Conservation (phyloP, 306 rosid species). For the Medicago arabica region DNA sequence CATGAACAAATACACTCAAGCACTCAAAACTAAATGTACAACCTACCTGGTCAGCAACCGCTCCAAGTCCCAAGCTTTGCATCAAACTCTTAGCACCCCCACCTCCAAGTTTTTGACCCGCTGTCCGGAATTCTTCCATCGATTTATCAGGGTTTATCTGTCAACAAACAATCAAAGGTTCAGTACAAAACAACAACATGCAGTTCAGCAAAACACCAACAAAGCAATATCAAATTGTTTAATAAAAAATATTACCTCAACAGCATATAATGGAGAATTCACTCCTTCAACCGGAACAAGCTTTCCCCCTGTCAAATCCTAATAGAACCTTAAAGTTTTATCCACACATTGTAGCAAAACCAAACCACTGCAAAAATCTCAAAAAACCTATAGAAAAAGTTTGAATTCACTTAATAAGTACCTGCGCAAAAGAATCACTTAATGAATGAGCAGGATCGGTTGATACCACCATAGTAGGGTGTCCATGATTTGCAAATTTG, state of each 20-base stretch:
- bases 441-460: slow-evolving; percentile 96
- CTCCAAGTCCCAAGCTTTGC: slow-evolving; percentile 92
- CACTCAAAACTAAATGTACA: slow-evolving; percentile 17
- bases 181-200: background rate
- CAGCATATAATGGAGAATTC: slow-evolving; percentile 78
- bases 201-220: slow-evolving; percentile 8
- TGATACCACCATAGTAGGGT: slow-evolving; percentile 88
- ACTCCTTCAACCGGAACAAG: slow-evolving; percentile 84
- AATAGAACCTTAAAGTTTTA: slow-evolving; percentile 9
- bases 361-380: slow-evolving; percentile 31
- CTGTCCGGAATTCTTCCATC: slow-evolving; percentile 68
- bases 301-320: slow-evolving; percentile 89
- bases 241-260: slow-evolving; percentile 61
- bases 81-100: slow-evolving; percentile 74
- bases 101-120: slow-evolving; percentile 56
- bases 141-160: slow-evolving; percentile 90
- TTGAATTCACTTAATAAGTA: background rate
- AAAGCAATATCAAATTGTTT: slow-evolving; percentile 5
- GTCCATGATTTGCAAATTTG: slow-evolving; percentile 82
- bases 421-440: slow-evolving; percentile 97
- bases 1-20: slow-evolving; percentile 19
- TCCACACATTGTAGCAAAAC: slow-evolving; percentile 19
- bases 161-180: slow-evolving; percentile 36
- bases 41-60: slow-evolving; percentile 73
- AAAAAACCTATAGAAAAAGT: slow-evolving; percentile 7